phyloP scores from a whole-genome alignment of 2,329 filamentous ascomycete genomes.

The Cordyceps cateniannulata region DNA sequence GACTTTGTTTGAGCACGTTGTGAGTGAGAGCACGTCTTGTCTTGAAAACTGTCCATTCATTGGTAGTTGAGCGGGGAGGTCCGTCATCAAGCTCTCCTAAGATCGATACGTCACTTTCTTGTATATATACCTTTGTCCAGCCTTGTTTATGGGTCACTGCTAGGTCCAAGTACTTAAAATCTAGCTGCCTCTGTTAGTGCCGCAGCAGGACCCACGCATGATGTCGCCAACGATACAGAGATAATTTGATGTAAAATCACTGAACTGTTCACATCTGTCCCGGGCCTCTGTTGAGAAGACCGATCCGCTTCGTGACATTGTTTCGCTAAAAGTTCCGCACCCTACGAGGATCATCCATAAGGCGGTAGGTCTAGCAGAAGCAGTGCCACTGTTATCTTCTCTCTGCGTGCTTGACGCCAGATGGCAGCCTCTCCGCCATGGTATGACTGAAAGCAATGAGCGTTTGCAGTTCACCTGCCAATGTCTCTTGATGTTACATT shows the following conservation, averaged over 20 bases:
- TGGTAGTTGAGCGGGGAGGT: background rate
- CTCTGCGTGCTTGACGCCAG: conserved; percentile 1
- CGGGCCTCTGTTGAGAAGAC: background rate
- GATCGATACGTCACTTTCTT: background rate
- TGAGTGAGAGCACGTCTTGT: background rate
- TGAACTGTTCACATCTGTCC: conserved; percentile 1
- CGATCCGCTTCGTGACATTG: background rate
- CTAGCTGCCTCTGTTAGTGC: background rate
- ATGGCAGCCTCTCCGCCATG: conserved; percentile 11
- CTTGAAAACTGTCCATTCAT: background rate
- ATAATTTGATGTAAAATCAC: background rate
- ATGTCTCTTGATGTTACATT: conserved; percentile 10
- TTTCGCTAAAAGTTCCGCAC: background rate
- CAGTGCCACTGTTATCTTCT: background rate
- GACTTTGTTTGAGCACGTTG: background rate
- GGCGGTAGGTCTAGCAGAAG: background rate
- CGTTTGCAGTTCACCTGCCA: conserved; percentile 12
- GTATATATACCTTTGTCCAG: background rate
- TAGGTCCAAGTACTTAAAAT: background rate
- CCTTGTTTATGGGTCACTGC: background rate
- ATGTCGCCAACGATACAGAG: background rate
- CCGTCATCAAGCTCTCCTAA: background rate
- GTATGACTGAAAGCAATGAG: conserved; percentile 12
- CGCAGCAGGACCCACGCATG: background rate
- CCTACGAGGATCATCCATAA: background rate